Evolutionary conservation across 2,329 filamentous ascomycete genomes (phyloP), one percentile per base, ranked within the genome.

Genomic region (Fusarium decemcellulare): DNA sequence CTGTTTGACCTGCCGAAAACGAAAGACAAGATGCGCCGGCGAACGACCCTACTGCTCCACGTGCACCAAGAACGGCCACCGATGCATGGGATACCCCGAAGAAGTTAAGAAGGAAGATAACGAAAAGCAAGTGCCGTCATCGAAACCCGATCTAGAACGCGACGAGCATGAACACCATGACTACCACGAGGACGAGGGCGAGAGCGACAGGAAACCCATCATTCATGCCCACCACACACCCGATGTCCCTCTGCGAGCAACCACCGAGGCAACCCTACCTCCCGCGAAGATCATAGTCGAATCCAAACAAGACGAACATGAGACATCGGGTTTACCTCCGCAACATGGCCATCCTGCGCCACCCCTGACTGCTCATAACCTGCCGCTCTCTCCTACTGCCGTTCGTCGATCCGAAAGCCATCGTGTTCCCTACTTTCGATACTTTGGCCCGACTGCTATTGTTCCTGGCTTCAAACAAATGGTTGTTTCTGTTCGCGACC

Each of bases 391-490:
- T 23, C 84, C 72, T 4, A 67, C 85, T 1, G 73, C 81, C 11
- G 79, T 85, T 52, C 82, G 87, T 66, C 83, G 87, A 71, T 79
- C 82, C 32, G 84, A 87, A 77, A 84, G 87, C 65, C 84, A 92
- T 74, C 87, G 91, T 57, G 93, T 97, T 68, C 94, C 94, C 0
- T 97, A 96, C 77, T 97, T 97, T 74, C 87, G 94, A 64, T 97
- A 96, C 79, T 96, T 97, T 76, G 94, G 94, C 0, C 93, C 93
- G 0, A 97, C 94, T 1, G 94, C 94, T 67, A 97, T 97, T 75
- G 93, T 96, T 55, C 94, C 94, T 2, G 94, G 94, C 23, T 97
- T 94, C 82, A 97, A 97, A 80, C 93, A 97, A 78, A 97, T 97
- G 93, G 93, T 97, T 29, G 91, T 92, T 62, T 91, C 92, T 57